phyloP scores from a whole-genome alignment of 768 basidiomycete species.

The Agaricus subrufescens region DNA sequence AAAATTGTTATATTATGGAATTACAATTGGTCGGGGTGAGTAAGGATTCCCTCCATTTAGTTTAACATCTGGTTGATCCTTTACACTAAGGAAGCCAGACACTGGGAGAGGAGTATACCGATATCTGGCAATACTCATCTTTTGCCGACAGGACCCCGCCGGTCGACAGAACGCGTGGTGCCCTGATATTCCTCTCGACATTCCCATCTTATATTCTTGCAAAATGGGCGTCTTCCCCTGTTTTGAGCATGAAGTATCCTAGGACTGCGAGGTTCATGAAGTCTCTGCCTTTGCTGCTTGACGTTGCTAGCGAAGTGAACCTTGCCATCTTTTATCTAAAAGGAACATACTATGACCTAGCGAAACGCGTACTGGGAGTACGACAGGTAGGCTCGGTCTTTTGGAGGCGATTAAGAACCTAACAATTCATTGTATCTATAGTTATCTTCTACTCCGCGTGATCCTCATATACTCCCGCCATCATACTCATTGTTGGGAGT shows the following conservation, averaged over 20 bases:
- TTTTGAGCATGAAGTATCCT: conserved; percentile 31
- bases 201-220: conserved; percentile 61
- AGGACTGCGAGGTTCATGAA: conserved; percentile 28
- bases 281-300: conserved; percentile 45
- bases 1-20: conserved; percentile 66
- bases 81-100: conserved; percentile 62
- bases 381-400: conserved; percentile 47
- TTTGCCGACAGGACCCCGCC: conserved; percentile 35
- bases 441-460: conserved; percentile 70
- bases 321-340: conserved; percentile 76
- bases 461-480: conserved; percentile 70
- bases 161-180: conserved; percentile 37
- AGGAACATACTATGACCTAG: conserved; percentile 74
- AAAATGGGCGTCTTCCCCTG: conserved; percentile 36
- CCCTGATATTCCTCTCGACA: conserved; percentile 61
- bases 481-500: conserved; percentile 86
- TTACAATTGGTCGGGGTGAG: conserved; percentile 73
- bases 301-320: conserved; percentile 64
- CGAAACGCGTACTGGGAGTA: conserved; percentile 62
- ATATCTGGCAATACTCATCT: conserved; percentile 69
- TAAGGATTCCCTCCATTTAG: background rate
- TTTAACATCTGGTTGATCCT: background rate
- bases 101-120: conserved; percentile 88
- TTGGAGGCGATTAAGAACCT: background rate
- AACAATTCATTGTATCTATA: conserved; percentile 20